These are phyloP conservation scores for Cicer cuneatum DNA, from an alignment of 306 rosid species.

Conservation along the genomic window DNA sequence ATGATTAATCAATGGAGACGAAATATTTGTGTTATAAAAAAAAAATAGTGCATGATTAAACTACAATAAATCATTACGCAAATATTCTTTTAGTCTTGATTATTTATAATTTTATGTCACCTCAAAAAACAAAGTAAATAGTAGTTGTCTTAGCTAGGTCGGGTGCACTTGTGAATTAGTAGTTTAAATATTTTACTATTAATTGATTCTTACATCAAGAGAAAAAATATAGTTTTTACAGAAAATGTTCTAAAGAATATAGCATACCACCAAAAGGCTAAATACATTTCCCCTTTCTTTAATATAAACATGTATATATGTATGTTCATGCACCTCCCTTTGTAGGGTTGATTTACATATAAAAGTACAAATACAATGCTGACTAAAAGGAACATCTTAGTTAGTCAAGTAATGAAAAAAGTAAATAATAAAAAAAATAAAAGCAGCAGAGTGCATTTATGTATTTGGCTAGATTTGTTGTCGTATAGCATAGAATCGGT, in stretches of 20 bases:
- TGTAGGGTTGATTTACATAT: constrained; percentile 3
- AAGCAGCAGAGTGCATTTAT: constrained; percentile 53
- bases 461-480: constrained; percentile 56
- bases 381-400: background rate
- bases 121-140: background rate
- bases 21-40: background rate
- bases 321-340: constrained; percentile 33
- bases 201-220: constrained; percentile 3
- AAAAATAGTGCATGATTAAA: background rate
- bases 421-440: constrained; percentile 10
- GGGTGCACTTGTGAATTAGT: constrained; percentile 7
- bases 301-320: too few species aligned
- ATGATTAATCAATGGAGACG: background rate
- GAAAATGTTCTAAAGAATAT: constrained; percentile 17
- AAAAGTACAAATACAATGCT: constrained; percentile 38
- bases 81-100: background rate
- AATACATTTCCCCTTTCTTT: background rate
- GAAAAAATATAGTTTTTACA: constrained; percentile 25
- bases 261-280: constrained; percentile 30
- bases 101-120: background rate
- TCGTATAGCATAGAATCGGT: constrained; percentile 44
- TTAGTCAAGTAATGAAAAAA: background rate
- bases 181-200: background rate
- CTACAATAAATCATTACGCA: background rate
- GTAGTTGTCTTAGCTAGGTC: background rate